phyloP scores from a whole-genome alignment of 2,329 filamentous ascomycete species.

The Aspergillus nomiae region DNA sequence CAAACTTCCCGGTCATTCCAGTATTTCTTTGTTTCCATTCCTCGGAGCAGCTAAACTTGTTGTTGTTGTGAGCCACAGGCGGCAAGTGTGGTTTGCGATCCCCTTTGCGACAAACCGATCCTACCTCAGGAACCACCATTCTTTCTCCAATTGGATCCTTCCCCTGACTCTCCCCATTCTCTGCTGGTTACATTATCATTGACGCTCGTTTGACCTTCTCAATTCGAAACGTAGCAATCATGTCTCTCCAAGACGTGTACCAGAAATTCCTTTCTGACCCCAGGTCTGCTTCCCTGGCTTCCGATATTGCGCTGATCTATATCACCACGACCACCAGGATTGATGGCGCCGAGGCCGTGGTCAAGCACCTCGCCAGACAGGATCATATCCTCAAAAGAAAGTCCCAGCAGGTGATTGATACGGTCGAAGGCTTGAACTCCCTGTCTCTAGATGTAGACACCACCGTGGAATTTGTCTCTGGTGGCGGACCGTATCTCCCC shows the following conservation, averaged over 20 bases:
- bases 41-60: not conserved
- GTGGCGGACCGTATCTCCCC: constrained; percentile 84
- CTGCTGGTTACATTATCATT: constrained; percentile 6
- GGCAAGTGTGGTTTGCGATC: constrained; percentile 7
- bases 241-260: constrained; percentile 58
- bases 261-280: constrained; percentile 72
- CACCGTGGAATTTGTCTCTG: constrained; percentile 75
- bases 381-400: constrained; percentile 79
- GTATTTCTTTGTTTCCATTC: not conserved
- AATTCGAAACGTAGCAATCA: constrained; percentile 20
- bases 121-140: constrained; percentile 9
- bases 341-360: constrained; percentile 70
- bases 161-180: constrained; percentile 13
- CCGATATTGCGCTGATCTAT: constrained; percentile 76
- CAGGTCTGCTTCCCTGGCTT: constrained; percentile 63
- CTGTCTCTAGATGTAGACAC: constrained; percentile 80
- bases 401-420: constrained; percentile 72
- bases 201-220: constrained; percentile 11
- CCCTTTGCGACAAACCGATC: constrained; percentile 1
- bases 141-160: constrained; percentile 9
- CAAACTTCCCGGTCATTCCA: not conserved
- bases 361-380: constrained; percentile 76
- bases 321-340: constrained; percentile 82
- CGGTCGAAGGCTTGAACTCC: constrained; percentile 70
- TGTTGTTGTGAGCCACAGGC: not conserved